Percentiles rank a stretch among this genome's conserved stretches.
These are phyloP conservation scores for Zasmidium cellare DNA, from an alignment of 2,329 filamentous ascomycete species.

Conservation along the genomic window DNA sequence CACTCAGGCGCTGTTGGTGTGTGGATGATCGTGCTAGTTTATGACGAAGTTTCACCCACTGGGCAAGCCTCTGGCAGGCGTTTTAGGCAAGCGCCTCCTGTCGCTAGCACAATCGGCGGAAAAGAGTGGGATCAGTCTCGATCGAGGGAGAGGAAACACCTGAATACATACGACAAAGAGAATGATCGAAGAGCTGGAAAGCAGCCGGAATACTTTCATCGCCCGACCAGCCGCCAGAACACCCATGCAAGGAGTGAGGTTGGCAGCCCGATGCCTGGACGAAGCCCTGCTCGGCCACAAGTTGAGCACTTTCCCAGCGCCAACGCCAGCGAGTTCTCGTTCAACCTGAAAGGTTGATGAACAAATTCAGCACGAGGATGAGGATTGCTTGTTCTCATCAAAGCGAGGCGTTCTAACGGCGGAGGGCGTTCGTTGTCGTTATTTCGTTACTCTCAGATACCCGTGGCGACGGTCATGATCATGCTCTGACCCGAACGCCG, in stretches of 20 bases:
- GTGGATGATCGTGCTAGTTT: slow-evolving; percentile 75
- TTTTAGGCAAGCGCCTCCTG: slow-evolving; percentile 38
- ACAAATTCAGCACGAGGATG: not conserved
- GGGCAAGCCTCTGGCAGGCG: slow-evolving; percentile 26
- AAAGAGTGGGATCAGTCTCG: slow-evolving; percentile 32
- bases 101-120: slow-evolving; percentile 34
- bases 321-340: slow-evolving; percentile 28
- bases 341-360: slow-evolving; percentile 8
- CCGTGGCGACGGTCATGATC: not conserved
- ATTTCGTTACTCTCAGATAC: not conserved
- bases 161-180: slow-evolving; percentile 24
- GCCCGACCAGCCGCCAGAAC: slow-evolving; percentile 13
- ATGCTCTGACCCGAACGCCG: not conserved
- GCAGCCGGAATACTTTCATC: slow-evolving; percentile 12
- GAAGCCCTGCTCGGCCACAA: slow-evolving; percentile 13
- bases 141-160: slow-evolving; percentile 16
- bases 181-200: slow-evolving; percentile 20
- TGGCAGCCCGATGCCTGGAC: slow-evolving; percentile 9
- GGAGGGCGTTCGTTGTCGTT: not conserved
- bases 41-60: slow-evolving; percentile 48
- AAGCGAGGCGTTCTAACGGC: not conserved
- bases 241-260: slow-evolving; percentile 2
- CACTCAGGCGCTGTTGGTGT: slow-evolving; percentile 68
- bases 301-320: slow-evolving; percentile 15
- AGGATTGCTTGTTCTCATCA: not conserved